These are phyloP conservation scores for Microbotryomycetes sp. DNA, from an alignment of 1,284 basidiomycete species.

Conservation along the genomic window DNA sequence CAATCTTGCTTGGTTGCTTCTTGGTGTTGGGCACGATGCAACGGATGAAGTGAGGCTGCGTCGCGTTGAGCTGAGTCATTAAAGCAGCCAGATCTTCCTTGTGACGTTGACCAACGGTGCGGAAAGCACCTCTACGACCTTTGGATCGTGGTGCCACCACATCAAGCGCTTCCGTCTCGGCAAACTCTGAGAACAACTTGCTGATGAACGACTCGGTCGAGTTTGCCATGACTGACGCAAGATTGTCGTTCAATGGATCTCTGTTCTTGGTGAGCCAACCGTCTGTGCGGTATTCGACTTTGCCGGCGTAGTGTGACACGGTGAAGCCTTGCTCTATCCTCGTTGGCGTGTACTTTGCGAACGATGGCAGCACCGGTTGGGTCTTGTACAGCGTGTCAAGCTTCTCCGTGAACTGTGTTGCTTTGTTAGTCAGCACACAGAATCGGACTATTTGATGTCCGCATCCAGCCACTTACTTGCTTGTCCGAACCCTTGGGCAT, in stretches of 20 bases:
- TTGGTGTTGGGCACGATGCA: slow-evolving; percentile 94
- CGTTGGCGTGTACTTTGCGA: slow-evolving; percentile 73
- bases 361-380: slow-evolving; percentile 9
- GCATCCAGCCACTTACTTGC: slow-evolving; percentile 48
- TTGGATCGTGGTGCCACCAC: slow-evolving; percentile 52
- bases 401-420: slow-evolving; percentile 26
- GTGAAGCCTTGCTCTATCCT: slow-evolving; percentile 89
- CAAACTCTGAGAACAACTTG: slow-evolving; percentile 76
- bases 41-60: slow-evolving; percentile 96
- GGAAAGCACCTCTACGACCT: slow-evolving; percentile 92
- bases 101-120: slow-evolving; percentile 91
- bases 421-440: slow-evolving; percentile 4
- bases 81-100: slow-evolving; percentile 91
- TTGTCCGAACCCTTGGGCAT: slow-evolving; percentile 97
- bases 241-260: slow-evolving; percentile 94
- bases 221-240: slow-evolving; percentile 78
- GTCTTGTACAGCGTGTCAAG: slow-evolving; percentile 17
- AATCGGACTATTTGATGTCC: background rate
- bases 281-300: slow-evolving; percentile 91
- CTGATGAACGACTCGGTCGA: slow-evolving; percentile 80
- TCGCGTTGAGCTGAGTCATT: slow-evolving; percentile 85
- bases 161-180: slow-evolving; percentile 42
- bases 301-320: slow-evolving; percentile 92
- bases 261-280: slow-evolving; percentile 99
- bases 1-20: slow-evolving; percentile 88